These are phyloP conservation scores for Salix caprea DNA, from an alignment of 345 rosid genomes.

Conservation along the genomic window DNA sequence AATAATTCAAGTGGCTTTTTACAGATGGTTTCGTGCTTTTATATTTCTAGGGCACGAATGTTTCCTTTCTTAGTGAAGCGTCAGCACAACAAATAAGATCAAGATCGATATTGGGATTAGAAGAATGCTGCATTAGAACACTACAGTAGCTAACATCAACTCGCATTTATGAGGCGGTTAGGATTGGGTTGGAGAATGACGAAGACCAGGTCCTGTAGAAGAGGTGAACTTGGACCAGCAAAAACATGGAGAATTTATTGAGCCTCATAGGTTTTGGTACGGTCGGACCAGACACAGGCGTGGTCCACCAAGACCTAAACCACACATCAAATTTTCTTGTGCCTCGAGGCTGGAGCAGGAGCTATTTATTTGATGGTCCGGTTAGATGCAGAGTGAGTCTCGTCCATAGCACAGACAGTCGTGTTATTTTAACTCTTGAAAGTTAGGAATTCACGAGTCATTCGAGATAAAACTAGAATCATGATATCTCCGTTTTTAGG, in stretches of 20 bases:
- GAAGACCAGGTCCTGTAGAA: background rate
- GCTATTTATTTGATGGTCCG: background rate
- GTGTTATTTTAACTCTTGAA: no score
- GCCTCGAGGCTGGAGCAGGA: background rate
- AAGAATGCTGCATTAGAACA: background rate
- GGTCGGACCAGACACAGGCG: background rate
- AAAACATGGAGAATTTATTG: background rate
- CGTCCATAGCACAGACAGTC: no score
- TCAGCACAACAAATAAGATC: background rate
- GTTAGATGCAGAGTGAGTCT: no score
- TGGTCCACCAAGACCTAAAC: background rate
- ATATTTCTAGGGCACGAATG: background rate
- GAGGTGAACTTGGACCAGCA: background rate
- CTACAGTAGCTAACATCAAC: background rate
- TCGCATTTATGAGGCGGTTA: background rate
- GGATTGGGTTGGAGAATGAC: background rate
- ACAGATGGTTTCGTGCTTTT: background rate
- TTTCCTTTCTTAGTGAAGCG: background rate
- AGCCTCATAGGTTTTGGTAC: background rate
- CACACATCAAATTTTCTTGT: background rate
- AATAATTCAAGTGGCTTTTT: background rate
- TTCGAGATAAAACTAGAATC: no score
- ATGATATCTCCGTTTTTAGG: no score
- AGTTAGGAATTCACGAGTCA: no score
- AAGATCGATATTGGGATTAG: background rate